Evolutionary conservation across 768 basidiomycete genomes (phyloP).

Genomic region (Gymnopilus dilepis): DNA sequence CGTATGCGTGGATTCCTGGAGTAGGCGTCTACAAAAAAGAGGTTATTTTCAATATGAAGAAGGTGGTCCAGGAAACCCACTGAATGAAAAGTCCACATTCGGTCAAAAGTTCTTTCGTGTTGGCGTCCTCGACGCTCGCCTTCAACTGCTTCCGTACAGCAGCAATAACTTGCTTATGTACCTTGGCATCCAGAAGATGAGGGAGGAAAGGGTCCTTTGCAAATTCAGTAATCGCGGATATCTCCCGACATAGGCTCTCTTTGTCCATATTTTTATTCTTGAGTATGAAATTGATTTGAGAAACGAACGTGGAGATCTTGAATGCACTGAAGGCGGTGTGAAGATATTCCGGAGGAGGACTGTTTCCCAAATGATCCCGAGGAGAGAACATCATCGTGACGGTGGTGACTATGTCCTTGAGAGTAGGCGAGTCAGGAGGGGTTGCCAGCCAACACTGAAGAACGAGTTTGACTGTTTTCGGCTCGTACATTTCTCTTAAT

Average conservation of each 20-base stretch:
- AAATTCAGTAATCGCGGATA: background rate
- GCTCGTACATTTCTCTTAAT: constrained; percentile 8
- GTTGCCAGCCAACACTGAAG: constrained; percentile 9
- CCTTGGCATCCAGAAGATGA: constrained; percentile 1
- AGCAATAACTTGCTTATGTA: constrained; percentile 3
- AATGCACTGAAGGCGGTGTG: background rate
- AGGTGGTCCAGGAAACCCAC: background rate
- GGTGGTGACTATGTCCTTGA: background rate
- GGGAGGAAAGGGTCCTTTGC: background rate
- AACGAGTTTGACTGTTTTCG: constrained; percentile 5
- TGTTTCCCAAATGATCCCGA: background rate
- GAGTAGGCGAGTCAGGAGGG: constrained; percentile 1
- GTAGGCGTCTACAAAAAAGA: background rate
- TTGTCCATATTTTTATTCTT: constrained; percentile 4
- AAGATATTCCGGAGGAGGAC: background rate
- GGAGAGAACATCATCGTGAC: background rate
- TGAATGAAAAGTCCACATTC: background rate
- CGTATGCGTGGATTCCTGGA: background rate
- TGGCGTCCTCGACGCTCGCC: background rate
- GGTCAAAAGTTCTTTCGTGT: background rate
- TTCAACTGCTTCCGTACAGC: constrained; percentile 4
- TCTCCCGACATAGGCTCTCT: background rate
- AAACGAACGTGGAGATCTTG: constrained; percentile 12
- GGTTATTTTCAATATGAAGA: background rate
- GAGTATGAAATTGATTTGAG: constrained; percentile 5